Conservation (phyloP, 768 basidiomycete genomes). For the Pholiota conissans region DNA sequence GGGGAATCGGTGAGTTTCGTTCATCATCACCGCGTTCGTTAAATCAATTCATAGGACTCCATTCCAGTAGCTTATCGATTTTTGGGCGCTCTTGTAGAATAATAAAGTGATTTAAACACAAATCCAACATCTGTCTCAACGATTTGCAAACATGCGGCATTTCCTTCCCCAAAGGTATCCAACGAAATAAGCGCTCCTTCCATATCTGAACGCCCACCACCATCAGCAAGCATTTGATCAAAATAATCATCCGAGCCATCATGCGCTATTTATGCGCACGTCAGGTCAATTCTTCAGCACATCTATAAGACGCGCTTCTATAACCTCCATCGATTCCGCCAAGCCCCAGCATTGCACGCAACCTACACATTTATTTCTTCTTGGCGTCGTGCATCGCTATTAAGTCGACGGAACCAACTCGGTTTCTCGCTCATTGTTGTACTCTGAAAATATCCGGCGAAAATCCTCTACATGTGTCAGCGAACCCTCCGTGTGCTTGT, state of each 20-base stretch:
- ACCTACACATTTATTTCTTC: too few species aligned
- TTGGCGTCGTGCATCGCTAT: constrained; percentile 10
- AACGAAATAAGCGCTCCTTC: not conserved
- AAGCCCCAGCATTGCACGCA: not conserved
- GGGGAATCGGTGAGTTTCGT: not conserved
- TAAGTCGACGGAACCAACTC: constrained; percentile 19
- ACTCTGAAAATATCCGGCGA: not conserved
- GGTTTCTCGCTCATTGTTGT: not conserved
- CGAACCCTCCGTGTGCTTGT: not conserved
- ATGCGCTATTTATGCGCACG: constrained; percentile 20
- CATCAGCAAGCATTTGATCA: not conserved
- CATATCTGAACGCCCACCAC: not conserved
- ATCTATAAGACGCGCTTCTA: not conserved
- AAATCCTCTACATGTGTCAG: too few species aligned
- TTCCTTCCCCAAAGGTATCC: too few species aligned
- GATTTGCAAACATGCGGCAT: not conserved
- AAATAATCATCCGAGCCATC: constrained; percentile 13
- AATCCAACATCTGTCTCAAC: not conserved
- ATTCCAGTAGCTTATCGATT: not conserved
- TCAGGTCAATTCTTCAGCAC: not conserved
- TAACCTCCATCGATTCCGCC: not conserved
- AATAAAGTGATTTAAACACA: not conserved
- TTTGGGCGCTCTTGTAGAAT: not conserved
- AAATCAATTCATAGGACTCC: not conserved
- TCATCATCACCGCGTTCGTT: not conserved